These are phyloP conservation scores for Pseudogymnoascus sp. DNA, from an alignment of 2,329 filamentous ascomycete genomes.

Conservation along the genomic window DNA sequence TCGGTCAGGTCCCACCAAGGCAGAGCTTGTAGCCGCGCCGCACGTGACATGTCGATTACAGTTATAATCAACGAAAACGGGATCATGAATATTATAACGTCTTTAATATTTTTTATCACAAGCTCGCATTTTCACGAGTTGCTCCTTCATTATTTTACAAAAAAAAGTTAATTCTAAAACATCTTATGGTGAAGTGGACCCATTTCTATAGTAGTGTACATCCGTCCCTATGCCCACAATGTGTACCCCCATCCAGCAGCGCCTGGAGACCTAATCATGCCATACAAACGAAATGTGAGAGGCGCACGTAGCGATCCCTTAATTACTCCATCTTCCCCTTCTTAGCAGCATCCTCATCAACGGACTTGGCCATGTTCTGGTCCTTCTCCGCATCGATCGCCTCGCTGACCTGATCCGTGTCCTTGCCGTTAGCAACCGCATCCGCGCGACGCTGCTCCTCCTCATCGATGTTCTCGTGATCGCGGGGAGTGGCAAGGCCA, in stretches of 20 bases:
- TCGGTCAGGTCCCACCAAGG: not conserved
- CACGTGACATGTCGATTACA: not conserved
- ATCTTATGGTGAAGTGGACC: not conserved
- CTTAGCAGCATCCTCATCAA: conserved; percentile 29
- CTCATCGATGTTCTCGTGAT: conserved; percentile 89
- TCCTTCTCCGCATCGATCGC: conserved; percentile 49
- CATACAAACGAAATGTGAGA: conserved; percentile 3
- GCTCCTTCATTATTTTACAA: not conserved
- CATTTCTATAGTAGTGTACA: conserved; percentile 6
- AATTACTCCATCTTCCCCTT: conserved; percentile 31
- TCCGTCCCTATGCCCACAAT: not conserved
- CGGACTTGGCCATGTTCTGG: conserved; percentile 16
- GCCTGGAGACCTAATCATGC: conserved; percentile 3
- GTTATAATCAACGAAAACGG: not conserved
- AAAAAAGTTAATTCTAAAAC: not conserved
- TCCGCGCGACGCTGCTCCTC: conserved; percentile 65
- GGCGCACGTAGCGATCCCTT: not conserved
- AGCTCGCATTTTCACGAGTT: not conserved
- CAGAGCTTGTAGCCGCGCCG: not conserved
- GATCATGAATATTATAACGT: not conserved
- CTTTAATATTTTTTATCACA: not conserved
- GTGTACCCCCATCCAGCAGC: conserved; percentile 1
- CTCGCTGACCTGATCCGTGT: conserved; percentile 42
- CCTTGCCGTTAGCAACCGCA: conserved; percentile 35
- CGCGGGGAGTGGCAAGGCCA: conserved; percentile 67